Conservation (phyloP, 2,329 filamentous ascomycete genomes). For the Neophaeococcomyces mojaviensis region DNA sequence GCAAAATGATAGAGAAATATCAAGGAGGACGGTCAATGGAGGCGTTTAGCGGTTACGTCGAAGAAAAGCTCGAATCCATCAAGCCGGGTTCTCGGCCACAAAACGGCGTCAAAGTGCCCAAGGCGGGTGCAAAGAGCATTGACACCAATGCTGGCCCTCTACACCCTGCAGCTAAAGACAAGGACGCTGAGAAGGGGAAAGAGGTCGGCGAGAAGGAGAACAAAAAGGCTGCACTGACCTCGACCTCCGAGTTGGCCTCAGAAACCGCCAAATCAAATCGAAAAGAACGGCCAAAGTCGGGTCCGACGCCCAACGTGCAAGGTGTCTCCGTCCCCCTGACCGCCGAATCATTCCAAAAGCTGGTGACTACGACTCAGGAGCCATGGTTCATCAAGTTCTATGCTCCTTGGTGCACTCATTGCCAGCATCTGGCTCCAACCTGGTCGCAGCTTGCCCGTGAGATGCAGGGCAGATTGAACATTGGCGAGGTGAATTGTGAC, state of each 20-base stretch:
- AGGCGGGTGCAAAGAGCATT: slow-evolving; percentile 54
- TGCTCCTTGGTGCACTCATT: slow-evolving; percentile 94
- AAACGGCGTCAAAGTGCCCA: slow-evolving; percentile 60
- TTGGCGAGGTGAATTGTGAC: slow-evolving; percentile 96
- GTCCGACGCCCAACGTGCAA: slow-evolving; percentile 58
- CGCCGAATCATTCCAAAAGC: slow-evolving; percentile 75
- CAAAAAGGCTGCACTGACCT: slow-evolving; percentile 32
- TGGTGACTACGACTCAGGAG: slow-evolving; percentile 79
- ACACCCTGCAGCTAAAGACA: slow-evolving; percentile 35
- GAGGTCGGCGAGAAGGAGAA: slow-evolving; percentile 37
- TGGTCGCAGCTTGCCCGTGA: slow-evolving; percentile 87
- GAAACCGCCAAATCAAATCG: slow-evolving; percentile 37
- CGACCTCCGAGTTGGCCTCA: slow-evolving; percentile 22
- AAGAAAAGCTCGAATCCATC: slow-evolving; percentile 66
- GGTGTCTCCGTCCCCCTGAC: slow-evolving; percentile 70
- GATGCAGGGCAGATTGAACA: slow-evolving; percentile 81
- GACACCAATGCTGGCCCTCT: slow-evolving; percentile 35
- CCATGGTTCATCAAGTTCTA: slow-evolving; percentile 99
- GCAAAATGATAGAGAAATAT: slow-evolving; percentile 56
- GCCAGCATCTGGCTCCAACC: slow-evolving; percentile 81
- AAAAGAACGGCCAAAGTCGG: slow-evolving; percentile 46
- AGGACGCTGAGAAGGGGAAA: slow-evolving; percentile 31
- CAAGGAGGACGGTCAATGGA: slow-evolving; percentile 62
- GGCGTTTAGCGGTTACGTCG: slow-evolving; percentile 61
- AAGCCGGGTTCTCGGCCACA: slow-evolving; percentile 72